Base-by-base conservation (phyloP, 2,329 filamentous ascomycete genomes). In the Diaporthe helianthi region DNA sequence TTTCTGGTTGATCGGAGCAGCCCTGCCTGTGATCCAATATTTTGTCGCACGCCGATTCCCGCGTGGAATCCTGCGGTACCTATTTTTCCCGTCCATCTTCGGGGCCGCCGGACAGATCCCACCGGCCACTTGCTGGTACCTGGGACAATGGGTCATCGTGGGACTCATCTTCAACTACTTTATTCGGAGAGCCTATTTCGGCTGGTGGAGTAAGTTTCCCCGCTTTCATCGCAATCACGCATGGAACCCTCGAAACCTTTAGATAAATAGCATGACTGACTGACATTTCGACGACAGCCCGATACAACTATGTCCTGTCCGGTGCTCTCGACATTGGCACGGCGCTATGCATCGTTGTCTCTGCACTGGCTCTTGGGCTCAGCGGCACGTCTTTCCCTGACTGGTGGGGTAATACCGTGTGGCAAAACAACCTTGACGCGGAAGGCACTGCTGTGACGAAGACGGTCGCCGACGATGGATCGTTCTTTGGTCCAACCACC, bases 221-320 rank as follows among this genome's bases (percentile, higher is more conserved):
- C 13, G 12, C 38, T 17, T n/a, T 38, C 17, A 5, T 10, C 8
- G 13, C 13, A 24, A 24, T 7, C 1, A 1, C 1, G 22, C 4
- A 7, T 15, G 24, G 24, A 10, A 46, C 6, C n/a, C n/a, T n/a
- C n/a, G n/a, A n/a, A n/a, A n/a, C n/a, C n/a, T n/a, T n/a, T n/a
- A n/a, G n/a, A n/a, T n/a, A n/a, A n/a, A n/a, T n/a, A 9, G 8
- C 3, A 22, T 52, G 15, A 33, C 54, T 68, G 54, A 68, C 65
- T 38, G 71, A 61, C 38, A n/a, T 38, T 3, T 7, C 1, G 2
- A 15, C 36, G n/a, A 12, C 64, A 77, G 75, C 82, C 75, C 81
- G 82, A 64, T 89, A 88, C 79, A 90, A 89, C 77, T 89, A 89
- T 69, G 81, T 88, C 65, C 79, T 87, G 0, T 88, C 87, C 12